Conservation (phyloP, 495 filamentous ascomycete species). For the Penicillium bovifimosum region DNA sequence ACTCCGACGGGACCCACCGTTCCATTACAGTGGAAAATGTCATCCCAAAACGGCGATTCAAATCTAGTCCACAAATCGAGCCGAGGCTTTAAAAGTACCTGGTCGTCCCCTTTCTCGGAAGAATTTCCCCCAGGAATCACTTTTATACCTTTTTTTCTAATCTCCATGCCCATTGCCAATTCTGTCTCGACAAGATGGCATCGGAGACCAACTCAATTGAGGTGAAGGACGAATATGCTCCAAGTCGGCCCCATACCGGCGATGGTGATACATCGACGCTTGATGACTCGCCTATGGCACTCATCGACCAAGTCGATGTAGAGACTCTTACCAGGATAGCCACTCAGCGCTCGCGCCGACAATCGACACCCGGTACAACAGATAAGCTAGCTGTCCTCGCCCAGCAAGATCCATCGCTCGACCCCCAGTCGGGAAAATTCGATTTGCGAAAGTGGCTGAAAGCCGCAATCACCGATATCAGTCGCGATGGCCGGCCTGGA, state of each 20-base stretch:
- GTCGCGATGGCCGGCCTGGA: slow-evolving; percentile 18
- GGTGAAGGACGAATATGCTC: neutral
- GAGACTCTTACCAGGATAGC: slow-evolving; percentile 23
- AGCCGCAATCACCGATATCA: slow-evolving; percentile 20
- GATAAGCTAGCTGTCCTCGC: slow-evolving; percentile 11
- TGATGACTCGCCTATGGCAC: slow-evolving; percentile 3
- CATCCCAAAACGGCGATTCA: neutral
- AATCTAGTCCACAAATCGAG: neutral
- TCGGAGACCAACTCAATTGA: neutral
- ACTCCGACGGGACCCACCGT: neutral
- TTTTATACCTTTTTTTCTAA: neutral
- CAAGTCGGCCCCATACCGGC: neutral
- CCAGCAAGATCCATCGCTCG: slow-evolving; percentile 20
- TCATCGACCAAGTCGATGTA: slow-evolving; percentile 18
- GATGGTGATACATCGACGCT: slow-evolving; percentile 3
- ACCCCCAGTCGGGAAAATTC: slow-evolving; percentile 26
- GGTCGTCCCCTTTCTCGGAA: neutral
- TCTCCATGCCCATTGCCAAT: neutral
- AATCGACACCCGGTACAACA: slow-evolving; percentile 4
- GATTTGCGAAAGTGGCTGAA: slow-evolving; percentile 27
- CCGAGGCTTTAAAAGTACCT: neutral
- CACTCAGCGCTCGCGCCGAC: slow-evolving; percentile 14
- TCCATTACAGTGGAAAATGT: neutral
- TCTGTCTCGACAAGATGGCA: neutral
- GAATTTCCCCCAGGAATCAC: neutral